Evolutionary conservation across 495 filamentous ascomycete genomes (phyloP).

Genomic region (Podospora fimiseda): DNA sequence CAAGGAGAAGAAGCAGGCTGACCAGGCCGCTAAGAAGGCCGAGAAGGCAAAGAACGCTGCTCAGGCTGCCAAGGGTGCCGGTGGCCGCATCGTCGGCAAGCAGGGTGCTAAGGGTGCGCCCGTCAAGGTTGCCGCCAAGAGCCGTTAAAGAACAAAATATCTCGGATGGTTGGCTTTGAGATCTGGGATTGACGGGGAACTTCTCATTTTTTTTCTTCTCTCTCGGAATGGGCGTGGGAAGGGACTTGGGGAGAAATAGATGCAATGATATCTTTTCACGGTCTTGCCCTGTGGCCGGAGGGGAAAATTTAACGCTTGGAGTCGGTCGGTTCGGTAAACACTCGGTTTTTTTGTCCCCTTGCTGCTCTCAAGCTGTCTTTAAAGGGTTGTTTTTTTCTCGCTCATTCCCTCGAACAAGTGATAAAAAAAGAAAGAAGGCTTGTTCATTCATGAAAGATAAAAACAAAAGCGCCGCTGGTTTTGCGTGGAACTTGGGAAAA

Average conservation of each 20-base stretch:
- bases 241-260: slow-evolving; percentile 18
- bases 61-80: slow-evolving; percentile 59
- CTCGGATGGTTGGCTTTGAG: slow-evolving; percentile 11
- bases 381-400: neutral
- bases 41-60: slow-evolving; percentile 97
- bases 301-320: slow-evolving; percentile 23
- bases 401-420: slow-evolving; percentile 1
- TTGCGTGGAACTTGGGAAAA: slow-evolving; percentile 26
- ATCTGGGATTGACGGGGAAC: slow-evolving; percentile 10
- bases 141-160: slow-evolving; percentile 57
- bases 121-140: slow-evolving; percentile 77
- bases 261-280: slow-evolving; percentile 21
- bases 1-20: slow-evolving; percentile 93
- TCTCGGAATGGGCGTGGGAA: slow-evolving; percentile 10
- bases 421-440: slow-evolving; percentile 21
- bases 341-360: slow-evolving; percentile 29
- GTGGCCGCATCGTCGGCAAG: slow-evolving; percentile 78
- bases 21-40: slow-evolving; percentile 88
- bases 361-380: slow-evolving; percentile 15
- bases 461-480: slow-evolving; percentile 20
- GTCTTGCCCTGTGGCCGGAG: slow-evolving; percentile 21
- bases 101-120: slow-evolving; percentile 90
- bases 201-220: too few species aligned
- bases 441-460: slow-evolving; percentile 22
- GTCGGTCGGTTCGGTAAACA: slow-evolving; percentile 34